These are phyloP conservation scores for Syzygium jambos DNA, from an alignment of 345 rosid species.

Conservation along the genomic window DNA sequence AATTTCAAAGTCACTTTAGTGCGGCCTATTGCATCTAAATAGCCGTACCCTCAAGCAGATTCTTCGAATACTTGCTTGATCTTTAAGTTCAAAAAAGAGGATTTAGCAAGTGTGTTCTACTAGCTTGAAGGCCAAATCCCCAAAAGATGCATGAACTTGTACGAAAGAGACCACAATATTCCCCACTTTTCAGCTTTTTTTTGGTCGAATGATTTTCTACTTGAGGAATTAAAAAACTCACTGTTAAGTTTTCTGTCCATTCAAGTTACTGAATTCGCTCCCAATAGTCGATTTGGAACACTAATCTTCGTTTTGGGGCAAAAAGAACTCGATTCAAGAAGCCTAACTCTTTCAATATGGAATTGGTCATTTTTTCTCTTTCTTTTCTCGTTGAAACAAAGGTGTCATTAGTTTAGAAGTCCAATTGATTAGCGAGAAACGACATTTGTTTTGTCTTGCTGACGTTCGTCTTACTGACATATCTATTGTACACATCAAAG, in stretches of 20 bases:
- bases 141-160: background rate
- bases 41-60: too few relatives aligned
- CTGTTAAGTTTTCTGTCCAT: background rate
- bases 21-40: too few relatives aligned
- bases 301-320: background rate
- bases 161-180: background rate
- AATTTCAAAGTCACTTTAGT: too few relatives aligned
- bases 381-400: background rate
- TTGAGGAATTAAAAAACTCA: background rate
- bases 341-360: background rate
- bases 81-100: background rate
- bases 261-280: background rate
- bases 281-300: background rate
- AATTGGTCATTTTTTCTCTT: too few relatives aligned
- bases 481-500: background rate
- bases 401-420: too few relatives aligned
- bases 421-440: too few relatives aligned
- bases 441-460: too few relatives aligned
- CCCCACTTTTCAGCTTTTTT: too few relatives aligned
- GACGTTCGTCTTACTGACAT: too few relatives aligned
- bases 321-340: background rate
- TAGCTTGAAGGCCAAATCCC: background rate
- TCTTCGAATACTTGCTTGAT: too few relatives aligned
- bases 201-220: background rate
- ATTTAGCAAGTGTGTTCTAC: background rate